Evolutionary conservation across 768 basidiomycete species (phyloP).

Genomic region (Pulveroboletus frians): DNA sequence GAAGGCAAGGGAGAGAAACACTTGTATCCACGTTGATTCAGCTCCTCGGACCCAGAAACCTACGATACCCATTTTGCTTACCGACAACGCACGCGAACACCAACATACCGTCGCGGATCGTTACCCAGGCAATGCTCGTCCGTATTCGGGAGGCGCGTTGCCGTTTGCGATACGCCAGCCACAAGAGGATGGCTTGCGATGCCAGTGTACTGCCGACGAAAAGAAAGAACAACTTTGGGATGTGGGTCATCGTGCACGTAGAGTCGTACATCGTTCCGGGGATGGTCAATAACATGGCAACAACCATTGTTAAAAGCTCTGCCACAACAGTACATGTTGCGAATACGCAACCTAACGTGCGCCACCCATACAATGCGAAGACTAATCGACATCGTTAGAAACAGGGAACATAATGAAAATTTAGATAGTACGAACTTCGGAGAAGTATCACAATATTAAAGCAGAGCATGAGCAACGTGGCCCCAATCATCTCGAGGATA

Average conservation of each 20-base stretch:
- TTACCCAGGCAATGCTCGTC: conserved; percentile 11
- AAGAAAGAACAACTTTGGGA: conserved; percentile 1
- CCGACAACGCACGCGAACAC: conserved; percentile 13
- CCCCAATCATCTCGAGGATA: conserved; percentile 8
- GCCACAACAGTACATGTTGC: conserved; percentile 5
- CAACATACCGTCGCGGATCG: conserved; percentile 22
- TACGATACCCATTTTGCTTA: conserved; percentile 1
- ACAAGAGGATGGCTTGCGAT: conserved; percentile 17
- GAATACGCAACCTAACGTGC: neutral
- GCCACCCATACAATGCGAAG: conserved; percentile 14
- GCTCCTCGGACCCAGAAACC: neutral
- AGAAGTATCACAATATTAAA: conserved; percentile 20
- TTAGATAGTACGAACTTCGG: conserved; percentile 14
- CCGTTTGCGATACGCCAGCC: conserved; percentile 16
- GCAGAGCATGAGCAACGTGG: conserved; percentile 10
- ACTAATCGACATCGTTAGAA: conserved; percentile 9
- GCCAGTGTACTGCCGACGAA: conserved; percentile 6
- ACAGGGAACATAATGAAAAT: neutral
- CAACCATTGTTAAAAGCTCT: conserved; percentile 8
- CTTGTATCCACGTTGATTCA: conserved; percentile 2
- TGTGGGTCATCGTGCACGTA: conserved; percentile 5
- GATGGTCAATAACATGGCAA: neutral
- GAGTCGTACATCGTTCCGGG: conserved; percentile 12
- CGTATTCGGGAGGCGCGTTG: neutral
- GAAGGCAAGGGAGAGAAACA: conserved; percentile 9